A percentile compares a stretch with the other conserved stretches of the same genome.
These are phyloP conservation scores for Colletotrichum ledebouriae DNA, from an alignment of 2,329 filamentous ascomycete species.

Conservation along the genomic window DNA sequence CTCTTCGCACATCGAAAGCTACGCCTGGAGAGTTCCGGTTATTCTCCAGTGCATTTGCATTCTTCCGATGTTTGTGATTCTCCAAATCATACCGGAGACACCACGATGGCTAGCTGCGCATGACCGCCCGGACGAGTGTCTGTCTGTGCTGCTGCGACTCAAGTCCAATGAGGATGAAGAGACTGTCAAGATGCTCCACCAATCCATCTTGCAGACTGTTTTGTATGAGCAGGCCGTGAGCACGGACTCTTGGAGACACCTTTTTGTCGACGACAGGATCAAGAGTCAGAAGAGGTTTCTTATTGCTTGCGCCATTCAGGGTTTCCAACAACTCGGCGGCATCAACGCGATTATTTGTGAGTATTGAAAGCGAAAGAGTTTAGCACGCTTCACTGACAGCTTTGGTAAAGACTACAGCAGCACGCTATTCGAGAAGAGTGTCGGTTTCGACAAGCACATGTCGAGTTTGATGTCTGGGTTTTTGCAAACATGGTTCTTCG, in stretches of 20 bases:
- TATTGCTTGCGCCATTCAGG: conserved; percentile 50
- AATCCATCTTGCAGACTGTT: conserved; percentile 50
- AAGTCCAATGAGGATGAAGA: conserved; percentile 44
- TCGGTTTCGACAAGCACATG: conserved; percentile 58
- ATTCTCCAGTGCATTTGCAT: conserved; percentile 57
- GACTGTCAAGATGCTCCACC: conserved; percentile 47
- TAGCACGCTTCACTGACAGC: no score
- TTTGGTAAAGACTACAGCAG: conserved; percentile 52
- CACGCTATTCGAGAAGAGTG: conserved; percentile 60
- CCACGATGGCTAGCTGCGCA: conserved; percentile 59
- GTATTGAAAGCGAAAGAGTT: neutral
- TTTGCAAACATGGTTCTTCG: conserved; percentile 61
- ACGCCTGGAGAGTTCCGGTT: conserved; percentile 58
- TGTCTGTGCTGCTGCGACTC: conserved; percentile 56
- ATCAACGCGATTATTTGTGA: conserved; percentile 63
- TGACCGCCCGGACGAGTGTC: conserved; percentile 53
- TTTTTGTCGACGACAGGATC: conserved; percentile 51
- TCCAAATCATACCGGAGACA: conserved; percentile 57
- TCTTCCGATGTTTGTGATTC: conserved; percentile 54
- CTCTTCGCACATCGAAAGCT: conserved; percentile 48
- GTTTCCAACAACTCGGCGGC: conserved; percentile 61
- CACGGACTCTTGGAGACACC: conserved; percentile 48
- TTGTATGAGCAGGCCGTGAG: conserved; percentile 51
- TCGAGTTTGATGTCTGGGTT: conserved; percentile 66
- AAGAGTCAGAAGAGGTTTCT: conserved; percentile 50